phyloP scores from a whole-genome alignment of 202 grass and related monocot species.

The Eragrostis tef region DNA sequence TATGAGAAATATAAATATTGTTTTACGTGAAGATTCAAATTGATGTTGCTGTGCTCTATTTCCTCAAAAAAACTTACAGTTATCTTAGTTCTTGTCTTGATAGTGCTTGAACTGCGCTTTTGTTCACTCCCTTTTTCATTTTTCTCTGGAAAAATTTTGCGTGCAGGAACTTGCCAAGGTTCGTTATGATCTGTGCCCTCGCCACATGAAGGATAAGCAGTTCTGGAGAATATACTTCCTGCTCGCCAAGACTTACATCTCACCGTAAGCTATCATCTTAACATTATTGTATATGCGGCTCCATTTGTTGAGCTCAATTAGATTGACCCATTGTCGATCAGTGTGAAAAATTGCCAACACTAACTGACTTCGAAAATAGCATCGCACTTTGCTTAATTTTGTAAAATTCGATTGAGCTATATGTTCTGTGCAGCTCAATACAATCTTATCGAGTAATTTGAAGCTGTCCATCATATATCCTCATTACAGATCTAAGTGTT shows the following conservation, averaged over 20 bases:
- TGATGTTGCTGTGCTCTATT: background rate
- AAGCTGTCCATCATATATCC: background rate
- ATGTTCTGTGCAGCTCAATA: background rate
- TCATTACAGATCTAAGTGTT: background rate
- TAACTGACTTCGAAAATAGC: conserved; percentile 3
- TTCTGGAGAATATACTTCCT: conserved; percentile 90
- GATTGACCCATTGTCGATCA: background rate
- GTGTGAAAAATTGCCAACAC: background rate
- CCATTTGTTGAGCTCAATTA: background rate
- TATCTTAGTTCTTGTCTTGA: background rate
- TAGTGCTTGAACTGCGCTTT: background rate
- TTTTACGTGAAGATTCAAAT: background rate
- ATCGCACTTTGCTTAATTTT: background rate
- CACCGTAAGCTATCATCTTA: conserved; percentile 54
- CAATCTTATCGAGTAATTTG: background rate
- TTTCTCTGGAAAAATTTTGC: background rate
- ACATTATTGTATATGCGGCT: background rate
- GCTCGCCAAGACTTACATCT: conserved; percentile 68
- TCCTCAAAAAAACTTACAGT: too few species aligned
- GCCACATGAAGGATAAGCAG: conserved; percentile 83
- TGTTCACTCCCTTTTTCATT: background rate
- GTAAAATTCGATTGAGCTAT: background rate
- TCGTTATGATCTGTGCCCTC: conserved; percentile 81
- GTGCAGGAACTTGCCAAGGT: conserved; percentile 83
- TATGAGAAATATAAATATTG: background rate